Conservation (phyloP, 768 basidiomycete species). For the Dioszegia hungarica region DNA sequence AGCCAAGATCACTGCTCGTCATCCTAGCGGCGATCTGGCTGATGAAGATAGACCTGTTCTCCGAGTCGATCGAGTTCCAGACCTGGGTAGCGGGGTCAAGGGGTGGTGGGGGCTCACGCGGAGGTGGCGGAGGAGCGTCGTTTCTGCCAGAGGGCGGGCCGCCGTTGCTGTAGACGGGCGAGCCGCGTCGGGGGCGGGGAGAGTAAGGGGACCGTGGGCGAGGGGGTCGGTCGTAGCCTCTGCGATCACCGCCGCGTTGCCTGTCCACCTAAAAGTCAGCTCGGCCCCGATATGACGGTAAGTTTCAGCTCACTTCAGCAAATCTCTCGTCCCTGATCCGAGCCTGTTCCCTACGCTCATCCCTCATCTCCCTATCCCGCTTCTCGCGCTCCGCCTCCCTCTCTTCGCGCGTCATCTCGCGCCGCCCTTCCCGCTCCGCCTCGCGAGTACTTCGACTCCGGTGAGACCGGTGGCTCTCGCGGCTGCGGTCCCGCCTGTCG, state of each 20-base stretch:
- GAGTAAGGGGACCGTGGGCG: slow-evolving; percentile 10
- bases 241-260: slow-evolving; percentile 22
- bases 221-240: slow-evolving; percentile 6
- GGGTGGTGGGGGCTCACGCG: slow-evolving; percentile 16
- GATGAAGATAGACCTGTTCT: slow-evolving; percentile 97
- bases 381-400: slow-evolving; percentile 37
- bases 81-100: slow-evolving; percentile 35
- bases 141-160: too few relatives aligned
- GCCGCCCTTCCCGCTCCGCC: slow-evolving; percentile 13
- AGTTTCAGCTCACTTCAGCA: slow-evolving; percentile 10
- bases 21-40: slow-evolving; percentile 95
- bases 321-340: slow-evolving; percentile 3
- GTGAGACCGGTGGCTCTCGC: slow-evolving; percentile 26
- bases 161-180: slow-evolving; percentile 21
- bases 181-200: slow-evolving; percentile 26
- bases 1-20: slow-evolving; percentile 92
- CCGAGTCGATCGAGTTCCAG: slow-evolving; percentile 89
- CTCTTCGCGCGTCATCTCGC: slow-evolving; percentile 39
- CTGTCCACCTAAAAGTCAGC: slow-evolving; percentile 22
- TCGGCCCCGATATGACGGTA: neutral
- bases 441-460: slow-evolving; percentile 16
- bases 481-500: slow-evolving; percentile 28
- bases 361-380: slow-evolving; percentile 39
- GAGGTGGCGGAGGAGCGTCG: slow-evolving; percentile 10
- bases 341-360: slow-evolving; percentile 32